Conservation (phyloP, 2,329 filamentous ascomycete species). For the Alternaria sp. region DNA sequence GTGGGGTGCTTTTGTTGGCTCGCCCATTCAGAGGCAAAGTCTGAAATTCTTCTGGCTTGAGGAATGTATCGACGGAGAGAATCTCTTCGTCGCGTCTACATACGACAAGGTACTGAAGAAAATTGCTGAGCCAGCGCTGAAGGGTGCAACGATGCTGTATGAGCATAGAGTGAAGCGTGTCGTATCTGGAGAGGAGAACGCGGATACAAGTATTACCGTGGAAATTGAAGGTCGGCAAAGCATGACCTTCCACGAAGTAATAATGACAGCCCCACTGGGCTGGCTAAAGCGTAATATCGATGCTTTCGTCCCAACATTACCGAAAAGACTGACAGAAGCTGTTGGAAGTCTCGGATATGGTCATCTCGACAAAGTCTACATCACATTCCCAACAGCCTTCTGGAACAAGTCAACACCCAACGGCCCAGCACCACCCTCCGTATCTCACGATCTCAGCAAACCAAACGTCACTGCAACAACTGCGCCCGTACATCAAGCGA, state of each 20-base stretch:
- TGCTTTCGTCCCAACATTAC: constrained; percentile 68
- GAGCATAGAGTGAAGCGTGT: constrained; percentile 58
- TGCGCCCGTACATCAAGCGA: constrained; percentile 48
- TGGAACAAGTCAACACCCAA: constrained; percentile 62
- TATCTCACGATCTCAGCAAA: constrained; percentile 24
- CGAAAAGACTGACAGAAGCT: constrained; percentile 64
- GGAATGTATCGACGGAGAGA: constrained; percentile 77
- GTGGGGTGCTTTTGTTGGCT: constrained; percentile 77
- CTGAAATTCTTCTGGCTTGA: constrained; percentile 81
- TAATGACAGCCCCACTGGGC: constrained; percentile 73
- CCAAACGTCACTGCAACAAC: constrained; percentile 52
- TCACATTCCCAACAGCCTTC: constrained; percentile 76
- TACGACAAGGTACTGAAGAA: constrained; percentile 67
- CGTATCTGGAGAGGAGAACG: constrained; percentile 26
- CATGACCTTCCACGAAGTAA: constrained; percentile 70
- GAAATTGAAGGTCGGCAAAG: constrained; percentile 57
- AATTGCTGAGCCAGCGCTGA: constrained; percentile 66
- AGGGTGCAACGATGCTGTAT: constrained; percentile 64
- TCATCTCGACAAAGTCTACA: constrained; percentile 70
- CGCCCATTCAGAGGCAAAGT: constrained; percentile 69
- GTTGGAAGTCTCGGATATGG: constrained; percentile 74
- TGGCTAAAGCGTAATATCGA: constrained; percentile 55
- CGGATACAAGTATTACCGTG: constrained; percentile 48
- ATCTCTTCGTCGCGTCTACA: constrained; percentile 68
- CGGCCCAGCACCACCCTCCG: constrained; percentile 4